Percentiles rank a stretch among this genome's conserved stretches.
Evolutionary conservation across 306 rosid species (phyloP).

Genomic region (Hippophae tibetana): DNA sequence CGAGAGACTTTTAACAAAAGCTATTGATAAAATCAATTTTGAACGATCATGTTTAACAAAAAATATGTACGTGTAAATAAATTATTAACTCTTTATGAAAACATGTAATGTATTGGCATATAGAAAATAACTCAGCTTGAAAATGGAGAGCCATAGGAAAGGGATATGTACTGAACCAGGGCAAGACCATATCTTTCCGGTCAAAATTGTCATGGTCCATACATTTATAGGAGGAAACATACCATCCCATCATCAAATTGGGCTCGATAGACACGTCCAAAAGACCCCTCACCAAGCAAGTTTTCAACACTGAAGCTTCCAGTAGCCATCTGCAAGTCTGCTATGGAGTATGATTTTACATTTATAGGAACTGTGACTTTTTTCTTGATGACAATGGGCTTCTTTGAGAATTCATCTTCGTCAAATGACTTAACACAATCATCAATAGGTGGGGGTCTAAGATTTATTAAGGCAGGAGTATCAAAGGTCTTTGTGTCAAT

Average conservation of each 20-base stretch:
- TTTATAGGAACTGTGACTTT: slow-evolving; percentile 39
- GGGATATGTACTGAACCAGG: not conserved
- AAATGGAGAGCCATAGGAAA: not conserved
- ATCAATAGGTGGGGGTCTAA: slow-evolving; percentile 93
- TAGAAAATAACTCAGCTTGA: slow-evolving; percentile 2
- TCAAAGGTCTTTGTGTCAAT: slow-evolving; percentile 57
- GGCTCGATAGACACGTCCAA: slow-evolving; percentile 93
- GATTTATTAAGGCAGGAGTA: slow-evolving; percentile 42
- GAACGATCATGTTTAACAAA: not conserved
- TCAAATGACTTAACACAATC: slow-evolving; percentile 79
- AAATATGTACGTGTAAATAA: too few species aligned
- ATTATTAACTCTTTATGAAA: not conserved
- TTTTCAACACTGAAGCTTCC: slow-evolving; percentile 84
- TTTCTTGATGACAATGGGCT: slow-evolving; percentile 47
- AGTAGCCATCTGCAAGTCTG: slow-evolving; percentile 96
- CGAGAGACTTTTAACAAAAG: not conserved
- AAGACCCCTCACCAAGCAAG: slow-evolving; percentile 84
- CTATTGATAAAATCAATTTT: not conserved
- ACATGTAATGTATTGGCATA: not conserved
- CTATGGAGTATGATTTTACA: slow-evolving; percentile 71
- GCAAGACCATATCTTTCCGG: not conserved
- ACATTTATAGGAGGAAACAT: slow-evolving; percentile 7
- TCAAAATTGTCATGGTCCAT: slow-evolving; percentile 8
- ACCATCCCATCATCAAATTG: slow-evolving; percentile 89
- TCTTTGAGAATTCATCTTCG: slow-evolving; percentile 53